Percentiles rank a stretch among this genome's conserved stretches.
Evolutionary conservation across 2,329 filamentous ascomycete species (phyloP).

Genomic region (Cercospora sojina): DNA sequence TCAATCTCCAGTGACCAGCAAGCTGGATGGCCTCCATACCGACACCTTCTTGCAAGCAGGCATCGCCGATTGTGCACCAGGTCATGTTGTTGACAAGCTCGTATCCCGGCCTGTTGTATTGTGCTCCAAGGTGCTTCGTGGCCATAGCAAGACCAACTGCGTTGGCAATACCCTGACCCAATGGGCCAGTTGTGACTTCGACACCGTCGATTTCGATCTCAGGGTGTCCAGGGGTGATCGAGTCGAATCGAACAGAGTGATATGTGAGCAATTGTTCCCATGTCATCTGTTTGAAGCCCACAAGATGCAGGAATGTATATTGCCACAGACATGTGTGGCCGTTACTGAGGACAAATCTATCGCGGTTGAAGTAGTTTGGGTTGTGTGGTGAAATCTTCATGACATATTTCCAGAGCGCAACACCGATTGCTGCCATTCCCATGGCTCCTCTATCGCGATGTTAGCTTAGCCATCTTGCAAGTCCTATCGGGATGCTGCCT

Average conservation of each 20-base stretch:
- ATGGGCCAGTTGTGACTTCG: conserved; percentile 60
- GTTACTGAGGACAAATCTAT: conserved; percentile 63
- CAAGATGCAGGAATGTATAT: conserved; percentile 53
- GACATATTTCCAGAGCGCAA: conserved; percentile 61
- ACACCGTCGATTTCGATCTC: conserved; percentile 59
- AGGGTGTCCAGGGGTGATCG: conserved; percentile 52
- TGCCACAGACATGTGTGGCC: conserved; percentile 59
- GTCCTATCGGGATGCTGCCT: conserved; percentile 26
- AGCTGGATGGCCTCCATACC: conserved; percentile 59
- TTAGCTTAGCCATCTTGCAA: conserved; percentile 8
- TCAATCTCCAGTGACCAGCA: conserved; percentile 55
- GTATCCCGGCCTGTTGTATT: conserved; percentile 53
- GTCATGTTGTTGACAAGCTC: conserved; percentile 54
- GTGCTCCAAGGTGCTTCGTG: conserved; percentile 55
- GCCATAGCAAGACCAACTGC: conserved; percentile 61
- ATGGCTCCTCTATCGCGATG: conserved; percentile 50
- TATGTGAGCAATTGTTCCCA: conserved; percentile 58
- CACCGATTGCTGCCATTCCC: conserved; percentile 62
- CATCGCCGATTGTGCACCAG: conserved; percentile 59
- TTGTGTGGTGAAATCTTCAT: conserved; percentile 61
- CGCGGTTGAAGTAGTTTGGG: conserved; percentile 59
- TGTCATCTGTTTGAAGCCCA: conserved; percentile 56
- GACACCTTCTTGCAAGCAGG: conserved; percentile 59
- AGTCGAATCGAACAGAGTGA: conserved; percentile 50
- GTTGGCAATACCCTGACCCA: conserved; percentile 60